Conservation (phyloP, 768 basidiomycete species). For the Russula sp. region DNA sequence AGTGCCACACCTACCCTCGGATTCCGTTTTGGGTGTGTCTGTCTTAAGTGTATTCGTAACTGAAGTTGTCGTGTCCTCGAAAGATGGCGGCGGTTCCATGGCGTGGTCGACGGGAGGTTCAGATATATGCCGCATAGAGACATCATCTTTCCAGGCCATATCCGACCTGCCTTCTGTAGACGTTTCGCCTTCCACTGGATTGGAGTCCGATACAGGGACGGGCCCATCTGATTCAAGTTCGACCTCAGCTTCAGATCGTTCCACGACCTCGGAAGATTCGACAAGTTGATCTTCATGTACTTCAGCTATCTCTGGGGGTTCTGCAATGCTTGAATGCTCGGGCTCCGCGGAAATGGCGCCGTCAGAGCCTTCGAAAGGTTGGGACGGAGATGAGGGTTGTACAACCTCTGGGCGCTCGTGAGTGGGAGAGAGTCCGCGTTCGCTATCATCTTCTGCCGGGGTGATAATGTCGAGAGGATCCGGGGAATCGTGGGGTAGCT, state of each 20-base stretch:
- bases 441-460: slow-evolving; percentile 13
- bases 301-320: slow-evolving; percentile 5
- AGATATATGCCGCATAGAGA: slow-evolving; percentile 9
- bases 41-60: slow-evolving; percentile 4
- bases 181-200: slow-evolving; percentile 9
- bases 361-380: background rate
- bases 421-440: slow-evolving; percentile 2
- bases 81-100: background rate
- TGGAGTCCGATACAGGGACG: background rate
- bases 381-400: background rate
- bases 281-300: background rate
- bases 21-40: background rate
- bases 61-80: background rate
- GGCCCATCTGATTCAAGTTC: slow-evolving; percentile 3
- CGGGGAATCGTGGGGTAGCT: slow-evolving; percentile 7
- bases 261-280: slow-evolving; percentile 9
- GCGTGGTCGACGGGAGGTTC: slow-evolving; percentile 6
- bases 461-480: slow-evolving; percentile 25
- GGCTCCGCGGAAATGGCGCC: slow-evolving; percentile 1
- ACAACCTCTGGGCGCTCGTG: background rate
- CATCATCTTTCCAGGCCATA: background rate
- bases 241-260: slow-evolving; percentile 10
- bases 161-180: background rate
- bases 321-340: background rate
- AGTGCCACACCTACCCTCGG: background rate